Conservation (phyloP, 78 protist species). For the Fonticula alba region DNA sequence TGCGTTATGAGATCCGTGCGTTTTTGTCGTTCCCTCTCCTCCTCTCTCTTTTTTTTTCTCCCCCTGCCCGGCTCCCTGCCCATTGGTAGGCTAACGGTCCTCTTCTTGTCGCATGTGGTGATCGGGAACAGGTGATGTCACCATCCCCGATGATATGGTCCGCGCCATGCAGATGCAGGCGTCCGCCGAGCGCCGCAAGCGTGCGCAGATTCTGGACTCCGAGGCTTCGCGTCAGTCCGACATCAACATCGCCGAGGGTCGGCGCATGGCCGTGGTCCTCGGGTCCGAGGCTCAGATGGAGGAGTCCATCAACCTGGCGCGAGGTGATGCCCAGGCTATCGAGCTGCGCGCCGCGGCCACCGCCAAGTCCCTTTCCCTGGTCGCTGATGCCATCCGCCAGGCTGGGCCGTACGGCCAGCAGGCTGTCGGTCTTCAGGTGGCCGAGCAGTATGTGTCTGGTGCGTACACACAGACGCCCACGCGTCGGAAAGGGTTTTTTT, state of each 20-base stretch:
- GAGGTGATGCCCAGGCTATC: slow-evolving; percentile 33
- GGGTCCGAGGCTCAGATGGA: slow-evolving; percentile 24
- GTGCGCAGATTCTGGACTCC: slow-evolving; percentile 47
- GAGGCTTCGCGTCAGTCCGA: slow-evolving; percentile 7
- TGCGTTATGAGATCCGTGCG: slow-evolving; percentile 42
- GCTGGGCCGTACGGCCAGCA: background rate
- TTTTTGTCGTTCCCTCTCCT: too few relatives aligned
- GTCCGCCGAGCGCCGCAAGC: slow-evolving; percentile 56
- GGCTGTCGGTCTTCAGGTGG: too few relatives aligned
- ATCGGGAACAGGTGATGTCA: slow-evolving; percentile 17
- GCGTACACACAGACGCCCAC: background rate
- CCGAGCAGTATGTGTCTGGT: slow-evolving; percentile 7
- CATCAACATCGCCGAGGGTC: slow-evolving; percentile 34
- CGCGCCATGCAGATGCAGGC: slow-evolving; percentile 60
- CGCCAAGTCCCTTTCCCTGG: slow-evolving; percentile 6
- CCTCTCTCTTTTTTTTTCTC: background rate
- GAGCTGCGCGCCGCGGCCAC: slow-evolving; percentile 24
- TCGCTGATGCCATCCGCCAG: slow-evolving; percentile 7
- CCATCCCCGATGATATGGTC: slow-evolving; percentile 23
- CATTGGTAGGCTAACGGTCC: too few relatives aligned
- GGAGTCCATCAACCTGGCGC: slow-evolving; percentile 14
- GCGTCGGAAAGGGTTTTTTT: background rate
- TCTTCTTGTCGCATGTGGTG: background rate
- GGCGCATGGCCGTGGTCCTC: slow-evolving; percentile 9
- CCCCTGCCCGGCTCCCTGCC: background rate